Conservation (phyloP, 352 stramenopile species). For the Phytophthora colocasiae region DNA sequence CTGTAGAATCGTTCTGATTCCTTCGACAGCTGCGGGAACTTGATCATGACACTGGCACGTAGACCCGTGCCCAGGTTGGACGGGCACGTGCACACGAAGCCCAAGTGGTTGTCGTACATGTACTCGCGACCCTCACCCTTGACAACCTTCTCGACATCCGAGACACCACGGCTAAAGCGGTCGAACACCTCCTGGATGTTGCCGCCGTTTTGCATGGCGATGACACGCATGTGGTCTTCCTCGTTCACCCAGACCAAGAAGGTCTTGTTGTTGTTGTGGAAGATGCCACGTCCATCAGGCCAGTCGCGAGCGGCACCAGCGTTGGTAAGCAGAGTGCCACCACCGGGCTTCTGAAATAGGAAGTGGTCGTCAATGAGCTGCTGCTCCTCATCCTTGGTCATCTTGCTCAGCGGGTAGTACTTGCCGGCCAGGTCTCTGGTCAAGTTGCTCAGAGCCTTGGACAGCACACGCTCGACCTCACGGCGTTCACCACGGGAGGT, state of each 20-base stretch:
- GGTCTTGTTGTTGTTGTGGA: constrained; percentile 88
- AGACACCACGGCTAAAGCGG: constrained; percentile 70
- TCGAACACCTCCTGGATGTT: constrained; percentile 91
- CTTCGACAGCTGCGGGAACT: constrained; percentile 68
- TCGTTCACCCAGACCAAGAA: constrained; percentile 87
- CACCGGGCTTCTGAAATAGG: constrained; percentile 91
- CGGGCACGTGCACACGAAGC: constrained; percentile 74
- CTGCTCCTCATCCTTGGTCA: constrained; percentile 86
- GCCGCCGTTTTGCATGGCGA: constrained; percentile 81
- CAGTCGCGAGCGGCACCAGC: constrained; percentile 86
- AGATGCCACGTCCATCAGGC: constrained; percentile 89
- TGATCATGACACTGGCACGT: constrained; percentile 75
- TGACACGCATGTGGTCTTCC: constrained; percentile 84
- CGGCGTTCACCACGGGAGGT: constrained; percentile 75
- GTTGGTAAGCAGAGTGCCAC: constrained; percentile 69
- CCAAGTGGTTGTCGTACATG: constrained; percentile 76
- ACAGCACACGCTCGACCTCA: constrained; percentile 78
- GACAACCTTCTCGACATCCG: constrained; percentile 60
- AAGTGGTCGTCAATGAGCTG: constrained; percentile 90
- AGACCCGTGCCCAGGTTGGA: constrained; percentile 79
- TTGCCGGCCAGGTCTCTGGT: constrained; percentile 72
- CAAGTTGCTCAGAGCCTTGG: constrained; percentile 74
- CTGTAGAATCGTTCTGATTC: constrained; percentile 66
- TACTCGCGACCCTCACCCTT: constrained; percentile 69
- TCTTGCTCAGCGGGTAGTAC: constrained; percentile 83